Evolutionary conservation across 2,329 filamentous ascomycete species (phyloP).

Genomic region (Neospermospora avenae): DNA sequence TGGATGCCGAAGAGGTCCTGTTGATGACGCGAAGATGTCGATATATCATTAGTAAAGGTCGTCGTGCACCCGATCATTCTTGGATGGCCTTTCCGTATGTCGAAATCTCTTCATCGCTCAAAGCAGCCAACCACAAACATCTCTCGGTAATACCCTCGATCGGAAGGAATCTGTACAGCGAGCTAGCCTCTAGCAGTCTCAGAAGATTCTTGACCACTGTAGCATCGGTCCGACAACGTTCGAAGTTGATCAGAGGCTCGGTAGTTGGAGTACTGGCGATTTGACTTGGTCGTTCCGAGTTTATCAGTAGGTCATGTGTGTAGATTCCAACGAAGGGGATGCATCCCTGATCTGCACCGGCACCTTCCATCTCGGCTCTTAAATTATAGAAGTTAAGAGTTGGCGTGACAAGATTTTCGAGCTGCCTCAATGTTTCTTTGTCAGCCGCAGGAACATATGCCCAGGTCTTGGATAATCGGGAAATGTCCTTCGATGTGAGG

Average conservation of each 20-base stretch:
- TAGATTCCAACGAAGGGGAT: conserved; percentile 84
- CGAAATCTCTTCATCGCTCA: conserved; percentile 72
- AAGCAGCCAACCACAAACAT: conserved; percentile 80
- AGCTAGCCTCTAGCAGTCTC: conserved; percentile 74
- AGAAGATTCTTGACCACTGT: conserved; percentile 76
- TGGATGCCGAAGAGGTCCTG: neutral
- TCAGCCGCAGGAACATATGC: conserved; percentile 63
- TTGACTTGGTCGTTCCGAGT: conserved; percentile 73
- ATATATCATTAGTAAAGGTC: neutral
- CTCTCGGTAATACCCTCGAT: conserved; percentile 75
- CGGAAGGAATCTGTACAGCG: conserved; percentile 68
- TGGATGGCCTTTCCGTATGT: conserved; percentile 36
- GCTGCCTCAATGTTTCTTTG: conserved; percentile 59
- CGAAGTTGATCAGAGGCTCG: conserved; percentile 76
- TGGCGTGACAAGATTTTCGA: conserved; percentile 73
- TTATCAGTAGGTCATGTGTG: conserved; percentile 80
- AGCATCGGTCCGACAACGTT: conserved; percentile 73
- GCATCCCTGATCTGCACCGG: conserved; percentile 62
- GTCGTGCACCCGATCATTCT: conserved; percentile 19
- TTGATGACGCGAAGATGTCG: conserved; percentile 1
- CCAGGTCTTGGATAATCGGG: conserved; percentile 69
- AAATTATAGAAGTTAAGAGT: conserved; percentile 75
- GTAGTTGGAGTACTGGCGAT: conserved; percentile 64
- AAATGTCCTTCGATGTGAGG: conserved; percentile 68
- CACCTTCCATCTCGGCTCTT: conserved; percentile 74